These are phyloP conservation scores for Knoxia roxburghii DNA, from an alignment of 257 asterid species.

Conservation along the genomic window DNA sequence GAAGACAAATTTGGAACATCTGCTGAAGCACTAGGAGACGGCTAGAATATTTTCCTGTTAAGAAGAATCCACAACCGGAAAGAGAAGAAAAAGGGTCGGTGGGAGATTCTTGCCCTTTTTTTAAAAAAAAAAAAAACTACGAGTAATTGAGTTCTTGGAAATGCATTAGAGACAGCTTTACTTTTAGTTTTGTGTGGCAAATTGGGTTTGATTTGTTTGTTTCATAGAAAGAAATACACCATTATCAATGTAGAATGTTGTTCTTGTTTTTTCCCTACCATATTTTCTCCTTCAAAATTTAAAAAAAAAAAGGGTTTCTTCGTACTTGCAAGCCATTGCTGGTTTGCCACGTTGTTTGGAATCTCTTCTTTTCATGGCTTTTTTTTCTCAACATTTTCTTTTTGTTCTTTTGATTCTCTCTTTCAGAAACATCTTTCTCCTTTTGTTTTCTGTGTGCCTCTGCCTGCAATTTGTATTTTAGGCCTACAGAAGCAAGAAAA, in stretches of 20 bases:
- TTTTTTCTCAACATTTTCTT: neutral
- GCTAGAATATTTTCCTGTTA: neutral
- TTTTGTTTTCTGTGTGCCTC: conserved; percentile 3
- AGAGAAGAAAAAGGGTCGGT: neutral
- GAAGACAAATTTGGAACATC: neutral
- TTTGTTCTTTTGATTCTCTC: neutral
- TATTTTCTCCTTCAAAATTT: neutral
- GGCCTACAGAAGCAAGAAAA: neutral
- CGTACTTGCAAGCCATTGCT: conserved; percentile 5
- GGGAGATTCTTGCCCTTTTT: neutral
- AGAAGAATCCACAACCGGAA: neutral
- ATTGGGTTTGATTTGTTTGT: too few species aligned
- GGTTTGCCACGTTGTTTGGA: neutral
- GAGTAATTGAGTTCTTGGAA: too few species aligned
- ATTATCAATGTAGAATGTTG: neutral
- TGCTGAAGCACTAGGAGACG: neutral
- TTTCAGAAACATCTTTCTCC: neutral
- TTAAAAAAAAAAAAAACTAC: too few species aligned
- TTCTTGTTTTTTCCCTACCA: neutral
- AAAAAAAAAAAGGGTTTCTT: neutral
- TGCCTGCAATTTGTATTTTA: neutral
- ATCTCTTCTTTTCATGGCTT: conserved; percentile 1
- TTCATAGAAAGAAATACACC: neutral
- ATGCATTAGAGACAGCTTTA: too few species aligned
- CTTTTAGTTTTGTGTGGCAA: neutral